These are phyloP conservation scores for Trametes punicea DNA, from an alignment of 768 basidiomycete genomes.

Conservation along the genomic window DNA sequence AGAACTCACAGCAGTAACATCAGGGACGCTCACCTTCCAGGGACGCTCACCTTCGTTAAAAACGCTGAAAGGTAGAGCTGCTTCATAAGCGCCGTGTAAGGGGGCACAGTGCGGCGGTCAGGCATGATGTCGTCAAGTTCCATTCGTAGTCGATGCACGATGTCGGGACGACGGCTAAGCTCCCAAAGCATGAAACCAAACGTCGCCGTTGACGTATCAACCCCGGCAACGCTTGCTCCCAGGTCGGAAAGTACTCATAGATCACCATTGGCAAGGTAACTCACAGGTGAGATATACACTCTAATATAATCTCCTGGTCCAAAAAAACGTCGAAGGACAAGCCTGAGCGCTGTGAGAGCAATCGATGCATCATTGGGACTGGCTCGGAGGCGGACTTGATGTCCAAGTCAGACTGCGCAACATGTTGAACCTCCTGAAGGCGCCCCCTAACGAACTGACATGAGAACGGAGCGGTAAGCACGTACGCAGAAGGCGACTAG, in stretches of 20 bases:
- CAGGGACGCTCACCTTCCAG: too few relatives aligned
- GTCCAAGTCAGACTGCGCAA: not conserved
- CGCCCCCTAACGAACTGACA: not conserved
- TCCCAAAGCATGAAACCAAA: slow-evolving; percentile 69
- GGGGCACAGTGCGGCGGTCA: slow-evolving; percentile 50
- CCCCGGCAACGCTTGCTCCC: slow-evolving; percentile 72
- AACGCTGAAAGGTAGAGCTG: slow-evolving; percentile 35
- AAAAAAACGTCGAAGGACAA: slow-evolving; percentile 15
- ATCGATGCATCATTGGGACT: slow-evolving; percentile 56
- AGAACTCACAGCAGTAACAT: too few relatives aligned
- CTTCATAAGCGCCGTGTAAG: slow-evolving; percentile 48
- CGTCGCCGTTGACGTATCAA: slow-evolving; percentile 65
- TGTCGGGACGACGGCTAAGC: slow-evolving; percentile 59
- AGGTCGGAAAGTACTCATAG: too few relatives aligned
- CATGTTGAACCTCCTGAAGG: not conserved
- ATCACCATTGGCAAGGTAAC: not conserved
- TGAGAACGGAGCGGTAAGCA: not conserved
- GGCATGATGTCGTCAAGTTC: slow-evolving; percentile 65
- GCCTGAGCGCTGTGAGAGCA: slow-evolving; percentile 55
- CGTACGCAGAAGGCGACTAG: not conserved
- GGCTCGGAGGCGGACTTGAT: slow-evolving; percentile 38
- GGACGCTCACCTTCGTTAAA: not conserved
- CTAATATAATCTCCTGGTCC: not conserved
- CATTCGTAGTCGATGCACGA: slow-evolving; percentile 56
- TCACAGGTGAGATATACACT: slow-evolving; percentile 1